Percentiles rank a stretch among this genome's conserved stretches.
These are phyloP conservation scores for Allium sativum DNA, from an alignment of 106 monocot species.

Conservation along the genomic window DNA sequence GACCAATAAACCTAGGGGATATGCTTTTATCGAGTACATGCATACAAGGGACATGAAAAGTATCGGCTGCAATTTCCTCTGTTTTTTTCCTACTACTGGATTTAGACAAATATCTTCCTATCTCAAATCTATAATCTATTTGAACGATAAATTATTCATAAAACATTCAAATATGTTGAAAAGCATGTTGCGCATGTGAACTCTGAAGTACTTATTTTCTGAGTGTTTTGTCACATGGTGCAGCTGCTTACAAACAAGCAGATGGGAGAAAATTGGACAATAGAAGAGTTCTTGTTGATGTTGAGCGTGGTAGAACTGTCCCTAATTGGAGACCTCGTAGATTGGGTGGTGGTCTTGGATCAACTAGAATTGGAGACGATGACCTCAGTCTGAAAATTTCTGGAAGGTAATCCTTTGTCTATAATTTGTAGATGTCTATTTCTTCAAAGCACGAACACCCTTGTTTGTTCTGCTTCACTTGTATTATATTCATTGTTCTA, in stretches of 20 bases:
- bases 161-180: too few species aligned
- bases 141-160: too few species aligned
- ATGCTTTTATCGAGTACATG: slow-evolving; percentile 88
- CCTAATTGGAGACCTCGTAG: slow-evolving; percentile 95
- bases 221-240: slow-evolving; percentile 4
- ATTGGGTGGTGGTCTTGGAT: slow-evolving; percentile 95
- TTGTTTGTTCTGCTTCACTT: background rate
- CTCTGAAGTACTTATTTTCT: too few species aligned
- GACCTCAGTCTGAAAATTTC: slow-evolving; percentile 63
- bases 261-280: slow-evolving; percentile 94
- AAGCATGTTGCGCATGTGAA: too few species aligned
- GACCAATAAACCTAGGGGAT: slow-evolving; percentile 90
- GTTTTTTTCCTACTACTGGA: background rate
- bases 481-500: background rate
- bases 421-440: background rate
- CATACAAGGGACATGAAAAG: slow-evolving; percentile 99
- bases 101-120: too few species aligned
- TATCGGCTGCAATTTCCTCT: slow-evolving; percentile 11
- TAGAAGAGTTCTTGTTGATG: slow-evolving; percentile 85
- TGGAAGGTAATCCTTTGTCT: slow-evolving; percentile 35
- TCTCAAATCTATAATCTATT: too few species aligned
- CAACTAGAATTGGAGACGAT: slow-evolving; percentile 80
- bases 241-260: slow-evolving; percentile 99
- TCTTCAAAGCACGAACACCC: background rate
- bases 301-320: slow-evolving; percentile 96